Evolutionary conservation across 2,329 filamentous ascomycete species (phyloP), one percentile per base, ranked within the genome.

Genomic region (Cladorrhinum sp.): DNA sequence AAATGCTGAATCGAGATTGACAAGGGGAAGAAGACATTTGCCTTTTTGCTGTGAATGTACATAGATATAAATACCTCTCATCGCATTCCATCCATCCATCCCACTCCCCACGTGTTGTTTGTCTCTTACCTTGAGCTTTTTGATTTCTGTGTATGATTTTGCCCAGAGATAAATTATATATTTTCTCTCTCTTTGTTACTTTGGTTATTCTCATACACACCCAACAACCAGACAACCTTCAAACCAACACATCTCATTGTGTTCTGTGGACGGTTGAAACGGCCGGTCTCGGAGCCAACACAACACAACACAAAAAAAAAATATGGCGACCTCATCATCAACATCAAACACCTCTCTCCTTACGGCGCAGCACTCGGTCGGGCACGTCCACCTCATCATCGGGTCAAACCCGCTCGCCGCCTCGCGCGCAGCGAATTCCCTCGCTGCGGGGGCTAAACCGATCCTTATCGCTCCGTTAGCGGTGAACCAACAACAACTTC

Each of bases 401-500:
- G 95, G 95, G 62, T 87, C 89, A 33, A 95, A 93, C 70, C 87
- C 94, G 14, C 83, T 99, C 46, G 94, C 95, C n/a, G 89, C 89
- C 57, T 85, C 92, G 30, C 86, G 95, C 68, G 96, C 91, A 76
- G 78, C 83, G 12, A 90, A 91, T 71, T 93, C 91, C 2, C 76
- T 97, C 55, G 85, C 89, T 69, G 90, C 91, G 16, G 94, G 94
- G 68, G 95, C 95, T 55, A 85, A 75, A 52, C 92, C 95, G 0
- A 83, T 95, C 48, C 77, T 98, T 50, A 81, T 99, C 69, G 86
- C 92, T 2, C 88, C 91, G 0, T 20, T n/a, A n/a, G n/a, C 39
- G 3, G 4, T 57, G n/a, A 50, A 48, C 18, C 20, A 42, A 21
- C 42, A 46, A 20, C 85, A 65, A 46, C 71, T 86, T 21, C 84